Evolutionary conservation across 1,139 yeast genomes (phyloP).

Genomic region (Lodderomyces orthopsilosis): DNA sequence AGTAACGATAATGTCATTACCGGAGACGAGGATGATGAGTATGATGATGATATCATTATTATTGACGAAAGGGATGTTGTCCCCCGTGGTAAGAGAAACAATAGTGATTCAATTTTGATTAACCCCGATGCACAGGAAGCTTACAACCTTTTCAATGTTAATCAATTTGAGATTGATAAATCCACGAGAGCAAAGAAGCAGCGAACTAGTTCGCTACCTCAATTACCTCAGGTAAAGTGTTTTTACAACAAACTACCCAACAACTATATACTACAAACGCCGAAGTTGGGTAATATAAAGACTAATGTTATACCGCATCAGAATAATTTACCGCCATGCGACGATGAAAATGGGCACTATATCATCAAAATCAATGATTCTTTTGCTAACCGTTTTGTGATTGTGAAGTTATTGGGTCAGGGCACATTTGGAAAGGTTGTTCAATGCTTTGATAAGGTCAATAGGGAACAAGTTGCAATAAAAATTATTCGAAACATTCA

Average conservation of each 20-base stretch:
- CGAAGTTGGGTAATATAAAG: slow-evolving; percentile 44
- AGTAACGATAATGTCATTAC: slow-evolving; percentile 2
- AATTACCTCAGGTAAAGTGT: slow-evolving; percentile 55
- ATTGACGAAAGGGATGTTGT: slow-evolving; percentile 34
- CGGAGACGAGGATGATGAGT: slow-evolving; percentile 8
- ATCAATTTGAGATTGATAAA: slow-evolving; percentile 15
- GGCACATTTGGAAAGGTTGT: slow-evolving; percentile 98
- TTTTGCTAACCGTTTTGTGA: slow-evolving; percentile 67
- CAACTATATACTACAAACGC: slow-evolving; percentile 37
- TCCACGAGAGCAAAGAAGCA: slow-evolving; percentile 41
- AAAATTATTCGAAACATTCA: slow-evolving; percentile 83
- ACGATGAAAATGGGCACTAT: slow-evolving; percentile 84
- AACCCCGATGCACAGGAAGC: slow-evolving; percentile 45
- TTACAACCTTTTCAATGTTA: slow-evolving; percentile 43
- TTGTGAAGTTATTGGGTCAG: slow-evolving; percentile 77
- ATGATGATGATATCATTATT: slow-evolving; percentile 31
- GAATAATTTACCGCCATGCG: slow-evolving; percentile 46
- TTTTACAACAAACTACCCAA: slow-evolving; percentile 41
- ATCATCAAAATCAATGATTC: slow-evolving; percentile 57
- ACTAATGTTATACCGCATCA: slow-evolving; percentile 42
- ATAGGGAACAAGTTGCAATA: slow-evolving; percentile 73
- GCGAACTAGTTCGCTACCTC: slow-evolving; percentile 70
- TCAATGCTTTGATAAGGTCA: slow-evolving; percentile 59
- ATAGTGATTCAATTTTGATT: slow-evolving; percentile 38
- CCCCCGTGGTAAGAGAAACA: slow-evolving; percentile 29